Percentiles rank a stretch among this genome's conserved stretches.
Evolutionary conservation across 2,329 filamentous ascomycete species (phyloP).

Genomic region (Albifimbria verrucaria): DNA sequence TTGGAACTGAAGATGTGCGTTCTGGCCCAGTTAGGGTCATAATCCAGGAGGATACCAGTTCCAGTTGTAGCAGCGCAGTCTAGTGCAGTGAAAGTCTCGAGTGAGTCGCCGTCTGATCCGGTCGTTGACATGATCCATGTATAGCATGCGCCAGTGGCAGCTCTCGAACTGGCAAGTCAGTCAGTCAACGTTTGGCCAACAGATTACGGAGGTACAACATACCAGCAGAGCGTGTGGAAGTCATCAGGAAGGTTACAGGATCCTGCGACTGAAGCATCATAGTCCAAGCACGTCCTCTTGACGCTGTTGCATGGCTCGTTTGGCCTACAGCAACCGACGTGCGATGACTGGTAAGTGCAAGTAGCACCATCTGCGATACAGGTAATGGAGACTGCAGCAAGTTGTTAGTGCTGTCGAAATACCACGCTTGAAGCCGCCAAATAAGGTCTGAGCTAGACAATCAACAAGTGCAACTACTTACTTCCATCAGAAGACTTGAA

Average conservation of each 20-base stretch:
- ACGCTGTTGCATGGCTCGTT: conserved; percentile 23
- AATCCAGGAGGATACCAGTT: conserved; percentile 23
- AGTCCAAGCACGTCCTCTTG: conserved; percentile 30
- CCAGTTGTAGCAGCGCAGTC: conserved; percentile 22
- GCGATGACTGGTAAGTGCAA: conserved; percentile 21
- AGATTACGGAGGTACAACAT: conserved; percentile 5
- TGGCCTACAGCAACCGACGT: conserved; percentile 28
- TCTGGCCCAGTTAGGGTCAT: conserved; percentile 20
- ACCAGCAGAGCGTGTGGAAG: conserved; percentile 34
- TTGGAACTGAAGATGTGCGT: conserved; percentile 14
- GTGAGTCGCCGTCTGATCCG: conserved; percentile 9
- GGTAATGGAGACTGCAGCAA: conserved; percentile 23
- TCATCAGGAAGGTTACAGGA: conserved; percentile 22
- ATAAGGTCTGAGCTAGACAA: background rate
- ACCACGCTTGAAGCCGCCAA: background rate
- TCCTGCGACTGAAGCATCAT: conserved; percentile 16
- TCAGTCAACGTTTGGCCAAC: conserved; percentile 3
- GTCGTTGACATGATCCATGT: conserved; percentile 24
- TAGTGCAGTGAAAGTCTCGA: conserved; percentile 19
- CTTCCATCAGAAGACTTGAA: conserved; percentile 22
- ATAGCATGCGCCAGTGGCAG: conserved; percentile 18
- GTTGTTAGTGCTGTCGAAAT: too few relatives aligned
- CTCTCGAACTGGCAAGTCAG: conserved; percentile 10
- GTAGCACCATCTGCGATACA: conserved; percentile 22
- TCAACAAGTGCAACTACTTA: conserved; percentile 15